Conservation (phyloP, 371 early-diverging fungal species). For the Mortierella sp. region DNA sequence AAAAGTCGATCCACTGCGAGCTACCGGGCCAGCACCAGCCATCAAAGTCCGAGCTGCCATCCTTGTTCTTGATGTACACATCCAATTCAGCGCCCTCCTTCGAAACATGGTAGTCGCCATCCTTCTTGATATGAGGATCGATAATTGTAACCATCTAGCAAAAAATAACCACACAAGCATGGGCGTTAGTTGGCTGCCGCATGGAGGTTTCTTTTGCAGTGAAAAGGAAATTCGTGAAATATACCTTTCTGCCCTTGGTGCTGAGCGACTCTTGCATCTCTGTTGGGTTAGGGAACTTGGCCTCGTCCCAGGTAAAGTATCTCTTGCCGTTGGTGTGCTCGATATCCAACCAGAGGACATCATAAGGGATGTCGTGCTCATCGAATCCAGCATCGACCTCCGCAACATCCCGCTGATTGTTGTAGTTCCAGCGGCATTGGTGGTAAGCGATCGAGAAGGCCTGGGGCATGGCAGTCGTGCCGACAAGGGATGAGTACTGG, state of each 20-base stretch:
- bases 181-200: too few species aligned
- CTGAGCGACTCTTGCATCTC: constrained; percentile 86
- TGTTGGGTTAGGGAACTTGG: constrained; percentile 91
- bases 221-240: neutral
- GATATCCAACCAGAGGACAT: constrained; percentile 96
- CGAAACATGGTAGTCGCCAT: constrained; percentile 79
- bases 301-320: constrained; percentile 92
- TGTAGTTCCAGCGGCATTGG: constrained; percentile 96
- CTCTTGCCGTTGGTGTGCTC: constrained; percentile 94
- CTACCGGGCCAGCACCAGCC: constrained; percentile 97
- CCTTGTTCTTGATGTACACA: constrained; percentile 83
- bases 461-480: constrained; percentile 89
- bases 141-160: constrained; percentile 90
- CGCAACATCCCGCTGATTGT: constrained; percentile 84
- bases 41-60: constrained; percentile 76
- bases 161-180: neutral
- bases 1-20: constrained; percentile 91
- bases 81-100: constrained; percentile 82
- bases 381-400: constrained; percentile 89
- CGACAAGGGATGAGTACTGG: constrained; percentile 84
- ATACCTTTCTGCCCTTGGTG: constrained; percentile 81
- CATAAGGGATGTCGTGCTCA: constrained; percentile 88
- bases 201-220: neutral
- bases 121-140: constrained; percentile 97
- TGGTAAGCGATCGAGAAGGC: constrained; percentile 94